A percentile compares a stretch with the other conserved stretches of the same genome.
Evolutionary conservation across 2,329 filamentous ascomycete species (phyloP).

Genomic region (Westerdykella ornata): DNA sequence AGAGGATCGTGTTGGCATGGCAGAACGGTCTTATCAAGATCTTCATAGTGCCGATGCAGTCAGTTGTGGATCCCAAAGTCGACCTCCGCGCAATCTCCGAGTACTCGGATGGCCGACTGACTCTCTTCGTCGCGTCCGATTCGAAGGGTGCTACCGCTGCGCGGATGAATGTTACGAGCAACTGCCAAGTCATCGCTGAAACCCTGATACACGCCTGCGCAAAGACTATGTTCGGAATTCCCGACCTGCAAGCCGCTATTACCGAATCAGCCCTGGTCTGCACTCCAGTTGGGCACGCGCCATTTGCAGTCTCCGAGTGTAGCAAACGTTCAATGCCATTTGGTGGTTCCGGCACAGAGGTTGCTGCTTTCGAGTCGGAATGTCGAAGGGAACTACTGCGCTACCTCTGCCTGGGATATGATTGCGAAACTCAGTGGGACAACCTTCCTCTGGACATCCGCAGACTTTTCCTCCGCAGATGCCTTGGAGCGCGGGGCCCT

Average conservation of each 20-base stretch:
- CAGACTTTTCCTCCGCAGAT: conserved; percentile 42
- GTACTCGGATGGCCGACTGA: conserved; percentile 23
- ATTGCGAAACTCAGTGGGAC: conserved; percentile 49
- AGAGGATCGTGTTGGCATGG: conserved; percentile 29
- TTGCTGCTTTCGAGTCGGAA: conserved; percentile 15
- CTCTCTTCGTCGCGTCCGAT: conserved; percentile 30
- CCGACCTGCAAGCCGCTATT: conserved; percentile 28
- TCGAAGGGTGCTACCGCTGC: conserved; percentile 14
- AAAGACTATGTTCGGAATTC: conserved; percentile 30
- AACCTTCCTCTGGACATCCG: conserved; percentile 43
- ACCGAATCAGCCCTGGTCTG: conserved; percentile 30
- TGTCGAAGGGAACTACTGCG: conserved; percentile 43
- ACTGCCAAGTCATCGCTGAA: conserved; percentile 30
- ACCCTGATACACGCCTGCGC: conserved; percentile 31
- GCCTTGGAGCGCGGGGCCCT: conserved; percentile 38
- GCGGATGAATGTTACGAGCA: conserved; percentile 30
- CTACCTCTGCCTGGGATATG: conserved; percentile 45
- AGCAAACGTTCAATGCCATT: conserved; percentile 30
- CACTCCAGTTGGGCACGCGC: conserved; percentile 11
- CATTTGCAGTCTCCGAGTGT: conserved; percentile 27
- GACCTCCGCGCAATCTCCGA: conserved; percentile 36
- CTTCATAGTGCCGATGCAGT: conserved; percentile 32
- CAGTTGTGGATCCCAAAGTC: conserved; percentile 22
- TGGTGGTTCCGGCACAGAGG: conserved; percentile 13
- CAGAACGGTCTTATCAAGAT: conserved; percentile 28